phyloP scores from a whole-genome alignment of 2,329 filamentous ascomycete species.

The Fusarium brachygibbosum region DNA sequence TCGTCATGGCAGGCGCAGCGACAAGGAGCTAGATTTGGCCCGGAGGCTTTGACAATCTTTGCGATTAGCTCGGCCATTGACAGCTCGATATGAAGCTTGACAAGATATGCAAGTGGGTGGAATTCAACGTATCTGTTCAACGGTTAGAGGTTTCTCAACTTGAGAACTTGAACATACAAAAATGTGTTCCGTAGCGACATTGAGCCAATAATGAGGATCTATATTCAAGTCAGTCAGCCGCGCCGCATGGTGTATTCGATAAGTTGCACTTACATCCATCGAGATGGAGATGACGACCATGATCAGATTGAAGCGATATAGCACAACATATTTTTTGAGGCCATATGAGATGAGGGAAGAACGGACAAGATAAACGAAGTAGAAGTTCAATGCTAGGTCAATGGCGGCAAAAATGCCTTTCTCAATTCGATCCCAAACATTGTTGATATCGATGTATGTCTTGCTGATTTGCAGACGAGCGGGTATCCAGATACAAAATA shows the following conservation, averaged over 20 bases:
- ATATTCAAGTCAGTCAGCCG: conserved; percentile 4
- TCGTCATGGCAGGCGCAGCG: conserved; percentile 43
- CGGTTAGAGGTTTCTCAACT: not conserved
- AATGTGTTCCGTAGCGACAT: conserved; percentile 46
- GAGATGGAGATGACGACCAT: conserved; percentile 51
- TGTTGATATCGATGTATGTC: conserved; percentile 59
- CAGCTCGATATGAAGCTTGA: conserved; percentile 48
- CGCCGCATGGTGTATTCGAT: not conserved
- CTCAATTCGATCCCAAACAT: conserved; percentile 64
- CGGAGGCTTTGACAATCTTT: conserved; percentile 46
- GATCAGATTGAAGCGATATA: conserved; percentile 56
- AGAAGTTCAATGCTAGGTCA: conserved; percentile 61
- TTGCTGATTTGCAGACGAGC: conserved; percentile 58
- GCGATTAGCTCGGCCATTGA: conserved; percentile 49
- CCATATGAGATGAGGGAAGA: conserved; percentile 62
- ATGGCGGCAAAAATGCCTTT: conserved; percentile 63
- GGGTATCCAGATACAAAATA: conserved; percentile 66
- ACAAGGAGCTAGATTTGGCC: conserved; percentile 33
- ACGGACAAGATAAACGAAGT: conserved; percentile 61
- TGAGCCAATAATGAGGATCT: conserved; percentile 45
- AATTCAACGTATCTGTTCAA: conserved; percentile 44
- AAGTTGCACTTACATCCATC: conserved; percentile 46
- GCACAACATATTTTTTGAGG: conserved; percentile 62
- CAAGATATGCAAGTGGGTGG: conserved; percentile 48
- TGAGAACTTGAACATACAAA: conserved; percentile 28